Conservation (phyloP, 1,139 yeast genomes). For the Suhomyces anneliseae region DNA sequence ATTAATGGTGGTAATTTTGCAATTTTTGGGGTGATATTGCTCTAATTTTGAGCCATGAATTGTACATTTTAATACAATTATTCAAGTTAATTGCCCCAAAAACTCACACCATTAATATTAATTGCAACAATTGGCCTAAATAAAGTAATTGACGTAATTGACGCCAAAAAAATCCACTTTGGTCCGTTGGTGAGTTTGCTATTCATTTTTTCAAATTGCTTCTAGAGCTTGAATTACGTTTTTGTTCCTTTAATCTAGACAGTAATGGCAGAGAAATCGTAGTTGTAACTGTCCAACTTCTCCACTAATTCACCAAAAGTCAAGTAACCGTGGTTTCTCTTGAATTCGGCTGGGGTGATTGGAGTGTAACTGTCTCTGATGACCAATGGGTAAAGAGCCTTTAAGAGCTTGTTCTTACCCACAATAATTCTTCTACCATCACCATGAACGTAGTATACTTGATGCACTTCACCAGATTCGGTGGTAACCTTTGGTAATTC, state of each 20-base stretch:
- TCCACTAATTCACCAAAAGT: slow-evolving; percentile 44
- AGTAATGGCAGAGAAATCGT: slow-evolving; percentile 33
- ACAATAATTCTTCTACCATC: slow-evolving; percentile 52
- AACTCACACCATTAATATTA: too few species aligned
- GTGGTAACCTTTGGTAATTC: slow-evolving; percentile 28
- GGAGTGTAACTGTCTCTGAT: slow-evolving; percentile 47
- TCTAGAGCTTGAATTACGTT: slow-evolving; percentile 3
- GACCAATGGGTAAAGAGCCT: slow-evolving; percentile 53
- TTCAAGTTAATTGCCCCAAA: too few species aligned
- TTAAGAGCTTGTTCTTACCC: slow-evolving; percentile 64
- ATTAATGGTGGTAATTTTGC: too few species aligned
- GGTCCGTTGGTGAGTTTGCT: too few species aligned
- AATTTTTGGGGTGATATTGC: too few species aligned
- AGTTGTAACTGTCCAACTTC: slow-evolving; percentile 34
- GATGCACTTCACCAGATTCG: slow-evolving; percentile 29
- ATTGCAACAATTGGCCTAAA: too few species aligned
- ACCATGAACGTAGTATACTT: slow-evolving; percentile 51
- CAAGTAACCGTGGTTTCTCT: slow-evolving; percentile 38
- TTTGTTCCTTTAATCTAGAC: slow-evolving; percentile 4
- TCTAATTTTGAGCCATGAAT: too few species aligned
- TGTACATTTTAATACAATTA: too few species aligned
- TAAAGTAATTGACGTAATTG: too few species aligned
- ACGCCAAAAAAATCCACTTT: too few species aligned
- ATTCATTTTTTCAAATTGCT: background rate
- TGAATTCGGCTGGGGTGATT: slow-evolving; percentile 46